Conservation (phyloP, 441 rosid species). For the Cnidoscolus chayamansa region DNA sequence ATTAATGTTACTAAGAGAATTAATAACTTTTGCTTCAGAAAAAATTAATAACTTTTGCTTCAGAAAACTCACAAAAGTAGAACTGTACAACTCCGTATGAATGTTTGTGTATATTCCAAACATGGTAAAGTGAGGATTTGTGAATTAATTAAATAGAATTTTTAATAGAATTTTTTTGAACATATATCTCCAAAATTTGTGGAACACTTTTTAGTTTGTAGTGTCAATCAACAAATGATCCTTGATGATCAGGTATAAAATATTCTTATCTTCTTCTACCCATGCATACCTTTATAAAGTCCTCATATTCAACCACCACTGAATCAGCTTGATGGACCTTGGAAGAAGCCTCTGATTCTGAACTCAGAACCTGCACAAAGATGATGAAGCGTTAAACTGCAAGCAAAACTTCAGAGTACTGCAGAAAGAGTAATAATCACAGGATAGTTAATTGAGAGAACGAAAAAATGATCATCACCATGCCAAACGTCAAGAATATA, state of each 20-base stretch:
- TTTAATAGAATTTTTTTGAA: too few species aligned
- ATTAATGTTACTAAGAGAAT: too few species aligned
- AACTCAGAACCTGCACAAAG: constrained; percentile 48
- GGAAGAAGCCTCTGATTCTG: constrained; percentile 44
- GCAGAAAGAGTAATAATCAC: not conserved
- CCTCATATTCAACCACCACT: constrained; percentile 60
- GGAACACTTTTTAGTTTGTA: not conserved
- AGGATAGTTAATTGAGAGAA: not conserved
- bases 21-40: too few species aligned
- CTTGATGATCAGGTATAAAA: too few species aligned
- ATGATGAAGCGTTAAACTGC: constrained; percentile 9
- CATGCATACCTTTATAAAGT: constrained; percentile 68
- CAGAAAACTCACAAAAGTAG: too few species aligned
- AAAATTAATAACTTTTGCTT: too few species aligned
- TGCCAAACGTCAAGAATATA: not conserved
- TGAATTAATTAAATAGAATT: too few species aligned
- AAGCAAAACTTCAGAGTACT: constrained; percentile 1
- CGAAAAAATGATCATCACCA: not conserved
- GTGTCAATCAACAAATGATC: not conserved
- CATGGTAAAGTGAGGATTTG: too few species aligned
- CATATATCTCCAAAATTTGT: not conserved
- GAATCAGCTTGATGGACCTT: constrained; percentile 46
- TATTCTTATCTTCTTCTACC: not conserved
- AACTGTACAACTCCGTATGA: too few species aligned
- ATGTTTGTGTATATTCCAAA: too few species aligned